phyloP scores from a whole-genome alignment of 257 asterid species.

The Fraxinus americana region DNA sequence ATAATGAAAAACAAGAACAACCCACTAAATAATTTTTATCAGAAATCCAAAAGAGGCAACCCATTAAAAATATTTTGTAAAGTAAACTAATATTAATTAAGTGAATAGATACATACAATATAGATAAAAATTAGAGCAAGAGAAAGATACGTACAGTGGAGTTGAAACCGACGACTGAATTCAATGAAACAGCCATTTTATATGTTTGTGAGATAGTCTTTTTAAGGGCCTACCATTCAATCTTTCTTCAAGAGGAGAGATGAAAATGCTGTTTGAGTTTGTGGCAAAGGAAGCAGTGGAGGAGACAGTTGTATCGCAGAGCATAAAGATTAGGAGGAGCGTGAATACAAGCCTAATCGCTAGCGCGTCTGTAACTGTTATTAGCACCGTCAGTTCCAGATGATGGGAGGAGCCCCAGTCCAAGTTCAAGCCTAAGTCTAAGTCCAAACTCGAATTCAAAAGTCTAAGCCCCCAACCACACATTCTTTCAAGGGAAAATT shows the following conservation, averaged over 20 bases:
- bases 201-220: conserved; percentile 4
- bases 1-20: neutral
- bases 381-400: no score
- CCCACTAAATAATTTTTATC: neutral
- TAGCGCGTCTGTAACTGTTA: neutral
- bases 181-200: conserved; percentile 60
- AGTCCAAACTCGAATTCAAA: no score
- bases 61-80: neutral
- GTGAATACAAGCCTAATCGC: neutral
- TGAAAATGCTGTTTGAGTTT: neutral
- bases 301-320: neutral
- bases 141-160: conserved; percentile 44
- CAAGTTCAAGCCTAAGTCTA: no score
- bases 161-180: conserved; percentile 51
- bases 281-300: neutral
- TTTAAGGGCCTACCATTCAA: conserved; percentile 43
- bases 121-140: neutral
- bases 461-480: no score
- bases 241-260: neutral
- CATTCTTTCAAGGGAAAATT: no score
- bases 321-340: neutral
- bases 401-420: no score
- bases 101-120: neutral
- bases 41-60: neutral
- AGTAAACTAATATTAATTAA: neutral